Percentiles rank a stretch among this genome's conserved stretches.
phyloP scores from a whole-genome alignment of 106 monocot genomes.

The Agapanthus africanus region DNA sequence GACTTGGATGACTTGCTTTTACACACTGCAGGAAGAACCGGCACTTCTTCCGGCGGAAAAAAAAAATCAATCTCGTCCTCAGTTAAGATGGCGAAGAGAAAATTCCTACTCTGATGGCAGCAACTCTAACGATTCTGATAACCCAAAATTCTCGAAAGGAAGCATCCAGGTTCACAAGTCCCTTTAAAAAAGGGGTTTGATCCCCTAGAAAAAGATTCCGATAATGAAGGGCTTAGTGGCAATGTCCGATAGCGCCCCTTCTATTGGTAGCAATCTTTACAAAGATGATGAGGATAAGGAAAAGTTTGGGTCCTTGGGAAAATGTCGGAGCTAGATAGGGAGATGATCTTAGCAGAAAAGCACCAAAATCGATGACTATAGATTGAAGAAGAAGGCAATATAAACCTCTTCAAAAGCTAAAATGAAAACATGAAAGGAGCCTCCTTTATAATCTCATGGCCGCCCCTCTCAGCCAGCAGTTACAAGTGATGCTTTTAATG shows the following conservation, averaged over 20 bases:
- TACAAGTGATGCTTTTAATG: slow-evolving; percentile 65
- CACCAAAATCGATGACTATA: slow-evolving; percentile 50
- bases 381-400: slow-evolving; percentile 63
- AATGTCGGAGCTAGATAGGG: slow-evolving; percentile 71
- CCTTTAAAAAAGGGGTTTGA: slow-evolving; percentile 56
- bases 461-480: slow-evolving; percentile 55
- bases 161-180: slow-evolving; percentile 33
- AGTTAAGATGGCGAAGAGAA: slow-evolving; percentile 31
- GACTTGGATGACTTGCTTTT: slow-evolving; percentile 68
- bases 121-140: slow-evolving; percentile 51
- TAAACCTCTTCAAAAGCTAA: slow-evolving; percentile 45
- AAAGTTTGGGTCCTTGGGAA: slow-evolving; percentile 46
- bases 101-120: slow-evolving; percentile 50
- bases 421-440: slow-evolving; percentile 33
- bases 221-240: slow-evolving; percentile 33
- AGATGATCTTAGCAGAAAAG: slow-evolving; percentile 81
- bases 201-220: slow-evolving; percentile 37
- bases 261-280: slow-evolving; percentile 83
- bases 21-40: slow-evolving; percentile 77
- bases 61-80: slow-evolving; percentile 24
- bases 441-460: slow-evolving; percentile 30
- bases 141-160: slow-evolving; percentile 27
- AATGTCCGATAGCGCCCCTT: slow-evolving; percentile 69
- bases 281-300: slow-evolving; percentile 83
- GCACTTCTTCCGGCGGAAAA: slow-evolving; percentile 22